Percentiles rank a stretch among this genome's conserved stretches.
Conservation (phyloP, 345 rosid genomes). For the Populus davidiana region DNA sequence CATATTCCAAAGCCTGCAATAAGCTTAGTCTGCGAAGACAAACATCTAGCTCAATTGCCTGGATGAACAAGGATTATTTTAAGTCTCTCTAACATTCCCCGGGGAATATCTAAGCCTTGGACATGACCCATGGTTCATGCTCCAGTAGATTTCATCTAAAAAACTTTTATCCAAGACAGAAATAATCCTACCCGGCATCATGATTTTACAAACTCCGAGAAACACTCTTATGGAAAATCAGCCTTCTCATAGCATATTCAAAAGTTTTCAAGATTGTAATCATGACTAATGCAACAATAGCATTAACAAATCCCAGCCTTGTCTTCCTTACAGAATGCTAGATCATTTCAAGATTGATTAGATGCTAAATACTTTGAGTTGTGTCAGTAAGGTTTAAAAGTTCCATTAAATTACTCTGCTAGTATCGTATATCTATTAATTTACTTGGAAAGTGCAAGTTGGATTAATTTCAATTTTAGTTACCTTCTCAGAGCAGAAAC, state of each 20-base stretch:
- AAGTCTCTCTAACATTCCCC: neutral
- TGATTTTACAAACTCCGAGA: neutral
- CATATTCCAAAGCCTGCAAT: neutral
- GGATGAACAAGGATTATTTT: neutral
- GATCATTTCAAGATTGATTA: neutral
- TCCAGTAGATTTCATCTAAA: neutral
- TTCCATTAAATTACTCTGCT: neutral
- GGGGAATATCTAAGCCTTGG: neutral
- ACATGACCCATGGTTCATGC: neutral
- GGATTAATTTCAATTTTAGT: neutral
- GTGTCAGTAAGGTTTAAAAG: neutral
- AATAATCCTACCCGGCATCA: neutral
- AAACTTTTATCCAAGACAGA: slow-evolving; percentile 2
- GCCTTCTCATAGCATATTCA: neutral
- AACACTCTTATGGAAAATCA: neutral
- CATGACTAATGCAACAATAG: neutral
- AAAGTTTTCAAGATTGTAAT: neutral
- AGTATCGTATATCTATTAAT: neutral
- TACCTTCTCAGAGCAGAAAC: neutral
- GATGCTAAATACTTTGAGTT: neutral
- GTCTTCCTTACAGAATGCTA: neutral
- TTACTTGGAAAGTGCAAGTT: neutral
- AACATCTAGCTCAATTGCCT: neutral
- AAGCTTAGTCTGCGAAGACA: slow-evolving; percentile 1
- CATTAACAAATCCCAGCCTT: neutral